phyloP scores from a whole-genome alignment of 1,284 basidiomycete species.

The Coniferiporia sulphurascens region DNA sequence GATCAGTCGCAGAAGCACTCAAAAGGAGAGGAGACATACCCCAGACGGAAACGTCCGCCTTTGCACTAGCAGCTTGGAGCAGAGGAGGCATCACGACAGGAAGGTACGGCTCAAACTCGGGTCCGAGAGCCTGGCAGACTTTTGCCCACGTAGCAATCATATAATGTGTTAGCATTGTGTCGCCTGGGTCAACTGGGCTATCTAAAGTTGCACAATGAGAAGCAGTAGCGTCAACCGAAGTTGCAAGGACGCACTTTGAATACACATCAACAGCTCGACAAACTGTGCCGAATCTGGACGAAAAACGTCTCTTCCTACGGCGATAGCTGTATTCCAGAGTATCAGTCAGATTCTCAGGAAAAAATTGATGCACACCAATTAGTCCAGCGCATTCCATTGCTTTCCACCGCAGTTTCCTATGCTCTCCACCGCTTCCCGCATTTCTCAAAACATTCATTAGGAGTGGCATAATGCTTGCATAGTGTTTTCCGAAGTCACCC shows the following conservation, averaged over 20 bases:
- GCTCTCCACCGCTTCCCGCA: conserved; percentile 53
- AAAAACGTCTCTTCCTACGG: conserved; percentile 75
- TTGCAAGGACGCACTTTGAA: conserved; percentile 57
- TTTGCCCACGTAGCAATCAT: conserved; percentile 80
- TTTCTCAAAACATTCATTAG: conserved; percentile 66
- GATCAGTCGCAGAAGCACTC: not conserved
- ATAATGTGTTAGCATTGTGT: conserved; percentile 63
- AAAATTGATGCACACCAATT: conserved; percentile 46
- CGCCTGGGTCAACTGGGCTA: conserved; percentile 55
- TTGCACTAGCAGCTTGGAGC: conserved; percentile 70
- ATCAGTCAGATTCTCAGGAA: not conserved
- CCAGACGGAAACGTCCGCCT: conserved; percentile 73
- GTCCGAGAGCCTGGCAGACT: conserved; percentile 74
- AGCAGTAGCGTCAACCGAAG: not conserved
- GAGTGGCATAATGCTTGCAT: conserved; percentile 71
- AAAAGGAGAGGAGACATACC: conserved; percentile 37
- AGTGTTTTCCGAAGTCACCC: conserved; percentile 65
- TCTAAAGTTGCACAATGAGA: conserved; percentile 35
- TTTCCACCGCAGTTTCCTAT: conserved; percentile 65
- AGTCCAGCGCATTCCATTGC: conserved; percentile 85
- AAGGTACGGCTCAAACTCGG: conserved; percentile 80
- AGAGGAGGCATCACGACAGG: conserved; percentile 77
- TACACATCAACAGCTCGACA: conserved; percentile 67
- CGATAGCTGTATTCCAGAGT: conserved; percentile 51
- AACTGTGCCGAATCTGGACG: conserved; percentile 69